Conservation (phyloP, 208 protist species). For the Trypanosoma theileri region DNA sequence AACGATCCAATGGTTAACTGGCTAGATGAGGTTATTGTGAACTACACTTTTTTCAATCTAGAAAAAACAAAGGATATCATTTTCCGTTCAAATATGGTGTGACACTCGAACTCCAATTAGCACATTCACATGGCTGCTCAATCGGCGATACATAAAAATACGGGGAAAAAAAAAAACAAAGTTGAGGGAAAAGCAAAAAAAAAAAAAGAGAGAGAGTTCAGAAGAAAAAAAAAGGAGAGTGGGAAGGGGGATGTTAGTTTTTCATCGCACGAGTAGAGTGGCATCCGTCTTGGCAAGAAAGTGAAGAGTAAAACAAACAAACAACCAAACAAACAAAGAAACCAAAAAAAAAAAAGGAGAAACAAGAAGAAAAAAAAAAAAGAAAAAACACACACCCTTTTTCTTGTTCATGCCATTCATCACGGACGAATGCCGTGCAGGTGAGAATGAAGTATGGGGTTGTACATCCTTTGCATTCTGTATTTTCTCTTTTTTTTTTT, state of each 20-base stretch:
- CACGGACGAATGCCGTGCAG: no score
- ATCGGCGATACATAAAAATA: not conserved
- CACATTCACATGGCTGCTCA: not conserved
- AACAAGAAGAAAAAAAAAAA: no score
- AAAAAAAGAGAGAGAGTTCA: not conserved
- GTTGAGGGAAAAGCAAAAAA: not conserved
- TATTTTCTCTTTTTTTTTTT: no score
- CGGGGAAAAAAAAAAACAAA: not conserved
- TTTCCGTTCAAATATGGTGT: slow-evolving; percentile 56
- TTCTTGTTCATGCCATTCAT: no score
- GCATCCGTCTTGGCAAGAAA: not conserved
- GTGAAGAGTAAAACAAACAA: not conserved
- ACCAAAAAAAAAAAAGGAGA: no score
- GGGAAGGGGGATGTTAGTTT: not conserved
- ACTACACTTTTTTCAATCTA: slow-evolving; percentile 92
- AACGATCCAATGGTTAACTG: slow-evolving; percentile 89
- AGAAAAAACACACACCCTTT: no score
- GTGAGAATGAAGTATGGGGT: no score
- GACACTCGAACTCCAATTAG: not conserved
- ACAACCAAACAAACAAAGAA: no score
- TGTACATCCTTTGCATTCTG: no score
- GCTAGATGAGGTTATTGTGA: slow-evolving; percentile 87
- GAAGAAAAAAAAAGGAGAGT: not conserved
- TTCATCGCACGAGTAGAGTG: not conserved
- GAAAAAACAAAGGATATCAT: slow-evolving; percentile 88